Conservation (phyloP, 2,329 filamentous ascomycete species). For the Juglanconis sp. region DNA sequence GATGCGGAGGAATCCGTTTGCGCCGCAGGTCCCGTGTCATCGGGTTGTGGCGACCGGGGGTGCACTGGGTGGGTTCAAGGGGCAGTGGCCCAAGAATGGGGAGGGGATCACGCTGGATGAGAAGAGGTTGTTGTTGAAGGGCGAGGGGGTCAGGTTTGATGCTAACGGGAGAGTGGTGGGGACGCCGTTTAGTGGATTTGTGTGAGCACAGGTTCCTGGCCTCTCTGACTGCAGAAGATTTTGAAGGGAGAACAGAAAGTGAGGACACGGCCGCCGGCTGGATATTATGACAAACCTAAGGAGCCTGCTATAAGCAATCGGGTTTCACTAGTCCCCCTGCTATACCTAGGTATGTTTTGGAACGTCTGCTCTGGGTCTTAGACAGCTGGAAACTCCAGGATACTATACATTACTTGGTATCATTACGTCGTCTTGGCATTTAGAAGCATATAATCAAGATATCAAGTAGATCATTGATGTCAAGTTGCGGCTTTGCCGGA, state of each 20-base stretch:
- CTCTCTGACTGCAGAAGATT: too few relatives aligned
- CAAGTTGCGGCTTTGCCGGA: too few relatives aligned
- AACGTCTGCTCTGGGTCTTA: too few relatives aligned
- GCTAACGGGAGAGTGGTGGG: slow-evolving; percentile 57
- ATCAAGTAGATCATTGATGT: too few relatives aligned
- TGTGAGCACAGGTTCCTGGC: slow-evolving; percentile 16
- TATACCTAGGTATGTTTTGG: too few relatives aligned
- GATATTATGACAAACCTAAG: too few relatives aligned
- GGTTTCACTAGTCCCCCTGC: too few relatives aligned
- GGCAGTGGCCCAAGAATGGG: slow-evolving; percentile 59
- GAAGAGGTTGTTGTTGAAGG: slow-evolving; percentile 59
- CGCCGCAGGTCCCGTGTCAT: slow-evolving; percentile 78
- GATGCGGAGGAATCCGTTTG: slow-evolving; percentile 75
- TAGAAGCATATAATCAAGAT: too few relatives aligned
- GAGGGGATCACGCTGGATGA: slow-evolving; percentile 61
- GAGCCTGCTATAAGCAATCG: too few relatives aligned
- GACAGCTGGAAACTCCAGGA: too few relatives aligned
- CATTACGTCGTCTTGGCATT: too few relatives aligned
- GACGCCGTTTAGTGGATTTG: slow-evolving; percentile 47
- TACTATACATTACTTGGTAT: too few relatives aligned
- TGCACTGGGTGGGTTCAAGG: slow-evolving; percentile 69
- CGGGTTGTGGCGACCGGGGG: slow-evolving; percentile 73
- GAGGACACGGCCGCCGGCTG: background rate
- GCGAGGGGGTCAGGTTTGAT: slow-evolving; percentile 65
- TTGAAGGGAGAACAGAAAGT: background rate